Evolutionary conservation across 129 eudicot genomes (phyloP), one percentile per base, ranked within the genome.

Genomic region (Flaveria sonorensis): DNA sequence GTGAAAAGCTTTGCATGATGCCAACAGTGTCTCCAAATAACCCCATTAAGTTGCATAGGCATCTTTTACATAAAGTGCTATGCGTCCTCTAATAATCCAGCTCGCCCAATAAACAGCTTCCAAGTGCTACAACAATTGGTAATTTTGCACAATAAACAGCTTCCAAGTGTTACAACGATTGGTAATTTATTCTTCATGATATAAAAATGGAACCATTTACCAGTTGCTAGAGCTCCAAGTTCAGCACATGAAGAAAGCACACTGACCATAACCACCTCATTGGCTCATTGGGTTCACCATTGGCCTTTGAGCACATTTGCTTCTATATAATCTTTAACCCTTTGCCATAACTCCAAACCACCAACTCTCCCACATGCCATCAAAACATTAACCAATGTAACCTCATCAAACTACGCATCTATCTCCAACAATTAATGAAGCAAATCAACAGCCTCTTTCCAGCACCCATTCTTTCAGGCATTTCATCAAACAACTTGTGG

Each of bases 1-100:
- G 86, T 36, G 40, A 81, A 57, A 88, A 79, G 39, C 85, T 81
- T 84, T 67, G 74, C 93, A 86, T 21, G 96, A 90, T 43, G 86
- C 79, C 78, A 92, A 92, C 52, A 92, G 80, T 73, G 97, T 88
- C 96, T 92, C 93, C 87, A 69, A 45, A 85, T 88, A 60, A 85
- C 86, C 2, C 88, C 86, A 81, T 84, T 87, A 0, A 87, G 87
- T 24, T 81, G 79, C 59, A 88, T 62, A 14, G 90, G 84, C 91
- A 86, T 90, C 52, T 79, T 83, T 24, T 70, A 30, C 68, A 90
- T 83, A 50, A 86, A 86, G n/a, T 70, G 30, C 57, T 74, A 84
- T 0, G 89, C 89, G 51, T 86, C 89, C n/a, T 86, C 81, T 23
- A 88, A 60, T 62, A 84, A 78, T 23, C 87, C 89, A 9, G 96